These are phyloP conservation scores for Larix sibirica DNA, from an alignment of 83 land plant species.

Conservation along the genomic window DNA sequence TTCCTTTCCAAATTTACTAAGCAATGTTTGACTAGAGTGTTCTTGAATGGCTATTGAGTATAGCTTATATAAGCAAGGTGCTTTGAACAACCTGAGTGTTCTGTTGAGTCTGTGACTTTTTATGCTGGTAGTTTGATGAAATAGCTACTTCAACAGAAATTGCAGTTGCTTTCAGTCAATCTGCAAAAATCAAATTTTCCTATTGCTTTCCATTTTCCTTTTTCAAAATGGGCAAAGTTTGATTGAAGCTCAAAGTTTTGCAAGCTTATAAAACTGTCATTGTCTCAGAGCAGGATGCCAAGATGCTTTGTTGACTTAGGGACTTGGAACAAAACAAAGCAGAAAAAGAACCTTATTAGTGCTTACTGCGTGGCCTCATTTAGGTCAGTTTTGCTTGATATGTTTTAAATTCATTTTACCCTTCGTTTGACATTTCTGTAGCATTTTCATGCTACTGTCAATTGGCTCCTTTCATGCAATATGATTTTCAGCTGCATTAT, in stretches of 20 bases:
- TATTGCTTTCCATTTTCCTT: slow-evolving; percentile 24
- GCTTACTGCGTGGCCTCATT: slow-evolving; percentile 60
- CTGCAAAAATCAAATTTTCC: slow-evolving; percentile 47
- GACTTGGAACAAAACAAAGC: slow-evolving; percentile 60
- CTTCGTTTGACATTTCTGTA: background rate
- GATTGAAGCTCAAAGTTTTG: slow-evolving; percentile 19
- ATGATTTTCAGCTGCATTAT: background rate
- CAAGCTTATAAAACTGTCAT: slow-evolving; percentile 55
- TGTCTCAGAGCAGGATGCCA: slow-evolving; percentile 66
- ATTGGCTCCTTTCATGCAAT: background rate
- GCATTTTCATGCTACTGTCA: slow-evolving; percentile 11
- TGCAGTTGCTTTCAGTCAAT: slow-evolving; percentile 17
- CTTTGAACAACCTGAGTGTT: background rate
- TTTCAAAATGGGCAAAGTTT: slow-evolving; percentile 34
- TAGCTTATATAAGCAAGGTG: background rate
- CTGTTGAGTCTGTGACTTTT: background rate
- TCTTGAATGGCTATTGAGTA: background rate
- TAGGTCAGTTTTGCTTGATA: slow-evolving; percentile 71
- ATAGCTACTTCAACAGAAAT: slow-evolving; percentile 27
- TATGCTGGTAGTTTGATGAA: slow-evolving; percentile 8
- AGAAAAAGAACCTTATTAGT: slow-evolving; percentile 52
- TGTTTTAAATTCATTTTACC: slow-evolving; percentile 14
- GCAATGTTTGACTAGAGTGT: background rate
- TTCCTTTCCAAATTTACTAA: background rate
- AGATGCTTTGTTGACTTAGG: slow-evolving; percentile 63